Base-by-base conservation (phyloP, 108 stramenopile genomes). In the Cyclotella cryptica region DNA sequence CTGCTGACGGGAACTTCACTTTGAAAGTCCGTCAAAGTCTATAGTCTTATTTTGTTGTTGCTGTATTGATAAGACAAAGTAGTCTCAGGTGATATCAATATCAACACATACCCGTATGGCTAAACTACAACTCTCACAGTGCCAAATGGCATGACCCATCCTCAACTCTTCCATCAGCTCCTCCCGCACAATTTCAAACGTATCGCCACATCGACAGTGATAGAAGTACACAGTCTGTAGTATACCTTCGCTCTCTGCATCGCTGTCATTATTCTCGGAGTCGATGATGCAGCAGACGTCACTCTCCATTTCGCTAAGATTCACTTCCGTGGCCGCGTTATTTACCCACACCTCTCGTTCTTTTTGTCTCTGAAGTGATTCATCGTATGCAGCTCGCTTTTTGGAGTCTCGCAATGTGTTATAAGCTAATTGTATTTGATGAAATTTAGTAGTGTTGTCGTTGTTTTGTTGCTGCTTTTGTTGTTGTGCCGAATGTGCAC, bases 141-240 rank as follows among this genome's bases (percentile, higher is more conserved):
- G 69, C 80, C 80, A 81, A 10, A 79, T 70, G 35, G 35, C 49
- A 51, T 66, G 66, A 19, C 52, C 59, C 10, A 58, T 62, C 0
- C 43, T 47, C 7, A 66, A 41, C 15, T 3, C 24, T 22, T 27
- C 30, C 52, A 22, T 29, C 58, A 19, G 18, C 47, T 26, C 29
- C 44, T 21, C 35, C 54, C 57, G 45, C 40, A 75, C 14, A 58
- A 81, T 74, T 69, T 81, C 66, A 44, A 81, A 81, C 6, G 74
- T 75, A 40, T 92, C 87, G 17, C 89, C 89, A 74, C 91, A 92
- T 72, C 91, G 82, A 84, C 91, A 92, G 24, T 78, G 69, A 74
- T 89, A 80, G 42, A 88, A 82, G 63, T 83, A 77, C 14, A 88
- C 82, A 19, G 53, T 74, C 52, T 90, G 87, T 19, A 81, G 39